These are phyloP conservation scores for Kluyveromyces nonfermentans DNA, from an alignment of 805 yeast species.

Conservation along the genomic window DNA sequence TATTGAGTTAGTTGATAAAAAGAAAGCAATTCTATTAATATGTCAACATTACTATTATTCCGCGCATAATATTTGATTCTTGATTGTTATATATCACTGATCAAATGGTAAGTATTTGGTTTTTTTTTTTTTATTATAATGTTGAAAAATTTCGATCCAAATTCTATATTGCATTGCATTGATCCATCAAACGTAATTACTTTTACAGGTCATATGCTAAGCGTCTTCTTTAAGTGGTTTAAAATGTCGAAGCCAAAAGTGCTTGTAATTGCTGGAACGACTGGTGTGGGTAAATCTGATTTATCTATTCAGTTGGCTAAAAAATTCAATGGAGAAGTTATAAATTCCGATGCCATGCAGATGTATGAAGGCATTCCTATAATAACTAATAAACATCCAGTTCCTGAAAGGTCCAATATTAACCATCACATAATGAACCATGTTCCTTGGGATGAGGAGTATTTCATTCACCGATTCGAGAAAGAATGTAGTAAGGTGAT, in stretches of 20 bases:
- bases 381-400: slow-evolving; percentile 89
- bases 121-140: too few relatives aligned
- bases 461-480: slow-evolving; percentile 70
- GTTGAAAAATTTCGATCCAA: too few relatives aligned
- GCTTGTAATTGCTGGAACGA: slow-evolving; percentile 77
- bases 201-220: too few relatives aligned
- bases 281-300: slow-evolving; percentile 95
- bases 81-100: too few relatives aligned
- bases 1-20: too few relatives aligned
- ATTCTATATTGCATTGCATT: too few relatives aligned
- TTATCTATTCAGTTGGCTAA: slow-evolving; percentile 58
- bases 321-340: slow-evolving; percentile 72
- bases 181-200: too few relatives aligned
- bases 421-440: slow-evolving; percentile 86
- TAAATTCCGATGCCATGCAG: slow-evolving; percentile 97
- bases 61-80: too few relatives aligned
- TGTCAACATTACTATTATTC: too few relatives aligned
- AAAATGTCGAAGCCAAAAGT: slow-evolving; percentile 27
- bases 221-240: not conserved
- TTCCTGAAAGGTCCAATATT: slow-evolving; percentile 61
- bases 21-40: too few relatives aligned
- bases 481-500: slow-evolving; percentile 57
- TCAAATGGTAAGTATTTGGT: too few relatives aligned
- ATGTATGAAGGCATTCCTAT: slow-evolving; percentile 65
- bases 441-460: slow-evolving; percentile 70